Percentiles rank a stretch among this genome's conserved stretches.
Evolutionary conservation across 2,329 filamentous ascomycete species (phyloP).

Genomic region (Aspergillus neotritici): DNA sequence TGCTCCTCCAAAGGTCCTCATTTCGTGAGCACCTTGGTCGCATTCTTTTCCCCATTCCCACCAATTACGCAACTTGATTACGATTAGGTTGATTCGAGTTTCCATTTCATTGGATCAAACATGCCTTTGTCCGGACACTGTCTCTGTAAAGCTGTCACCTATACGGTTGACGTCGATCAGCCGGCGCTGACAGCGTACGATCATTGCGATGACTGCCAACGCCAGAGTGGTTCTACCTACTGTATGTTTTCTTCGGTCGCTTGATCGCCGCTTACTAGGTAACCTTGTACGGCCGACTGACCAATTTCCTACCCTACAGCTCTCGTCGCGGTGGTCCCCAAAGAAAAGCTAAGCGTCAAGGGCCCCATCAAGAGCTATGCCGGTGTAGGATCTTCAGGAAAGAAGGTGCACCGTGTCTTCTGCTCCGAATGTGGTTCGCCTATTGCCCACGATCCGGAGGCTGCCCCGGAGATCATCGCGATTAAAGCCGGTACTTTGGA

Average conservation of each 20-base stretch:
- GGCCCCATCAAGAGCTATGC: slow-evolving; percentile 62
- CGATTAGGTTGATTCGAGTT: slow-evolving; percentile 6
- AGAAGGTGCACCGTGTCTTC: slow-evolving; percentile 62
- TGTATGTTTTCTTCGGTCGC: slow-evolving; percentile 29
- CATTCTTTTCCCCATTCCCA: slow-evolving; percentile 36
- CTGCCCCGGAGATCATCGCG: slow-evolving; percentile 64
- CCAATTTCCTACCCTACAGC: slow-evolving; percentile 34
- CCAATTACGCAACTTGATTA: slow-evolving; percentile 3
- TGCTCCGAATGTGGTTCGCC: slow-evolving; percentile 64
- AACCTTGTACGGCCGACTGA: not conserved
- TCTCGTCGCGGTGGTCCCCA: slow-evolving; percentile 60
- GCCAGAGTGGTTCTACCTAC: slow-evolving; percentile 63
- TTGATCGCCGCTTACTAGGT: not conserved
- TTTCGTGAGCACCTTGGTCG: slow-evolving; percentile 24
- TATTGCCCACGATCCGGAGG: slow-evolving; percentile 64
- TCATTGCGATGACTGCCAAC: slow-evolving; percentile 69
- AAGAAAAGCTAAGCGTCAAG: slow-evolving; percentile 58
- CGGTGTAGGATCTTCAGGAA: slow-evolving; percentile 56
- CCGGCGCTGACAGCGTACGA: slow-evolving; percentile 54
- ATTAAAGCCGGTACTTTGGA: slow-evolving; percentile 63
- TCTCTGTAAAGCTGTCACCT: slow-evolving; percentile 66
- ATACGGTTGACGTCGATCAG: slow-evolving; percentile 49
- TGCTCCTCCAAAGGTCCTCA: slow-evolving; percentile 19
- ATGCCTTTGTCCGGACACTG: slow-evolving; percentile 67
- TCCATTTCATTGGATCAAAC: slow-evolving; percentile 17